Conservation (phyloP, 352 stramenopile genomes). For the Pythium aristosporum region DNA sequence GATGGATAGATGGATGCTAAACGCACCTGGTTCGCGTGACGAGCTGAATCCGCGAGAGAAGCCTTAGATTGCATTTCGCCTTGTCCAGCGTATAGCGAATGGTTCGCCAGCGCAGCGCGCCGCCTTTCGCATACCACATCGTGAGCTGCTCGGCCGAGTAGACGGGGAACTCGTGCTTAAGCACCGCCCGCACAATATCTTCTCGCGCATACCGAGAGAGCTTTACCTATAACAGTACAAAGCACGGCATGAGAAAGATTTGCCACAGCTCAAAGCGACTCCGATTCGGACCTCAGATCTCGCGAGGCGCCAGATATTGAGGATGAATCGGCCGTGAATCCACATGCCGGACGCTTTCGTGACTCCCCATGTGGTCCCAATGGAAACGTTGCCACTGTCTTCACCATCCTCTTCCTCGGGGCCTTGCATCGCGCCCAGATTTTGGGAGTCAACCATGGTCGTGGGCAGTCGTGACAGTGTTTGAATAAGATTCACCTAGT, state of each 20-base stretch:
- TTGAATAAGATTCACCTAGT: slow-evolving; percentile 35
- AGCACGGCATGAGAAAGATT: too few relatives aligned
- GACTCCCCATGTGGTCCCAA: slow-evolving; percentile 75
- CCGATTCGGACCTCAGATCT: slow-evolving; percentile 63
- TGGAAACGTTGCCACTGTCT: slow-evolving; percentile 36
- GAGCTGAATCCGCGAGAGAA: slow-evolving; percentile 65
- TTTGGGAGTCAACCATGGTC: slow-evolving; percentile 30
- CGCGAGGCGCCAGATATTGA: slow-evolving; percentile 92
- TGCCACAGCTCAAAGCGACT: too few relatives aligned
- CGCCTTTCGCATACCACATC: slow-evolving; percentile 35
- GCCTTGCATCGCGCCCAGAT: slow-evolving; percentile 20
- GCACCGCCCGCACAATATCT: slow-evolving; percentile 47
- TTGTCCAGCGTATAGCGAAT: slow-evolving; percentile 34
- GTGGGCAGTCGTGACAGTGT: slow-evolving; percentile 31
- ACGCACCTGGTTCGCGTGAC: slow-evolving; percentile 51
- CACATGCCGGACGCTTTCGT: slow-evolving; percentile 86
- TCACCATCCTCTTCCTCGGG: slow-evolving; percentile 29
- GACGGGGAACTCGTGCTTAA: slow-evolving; percentile 43
- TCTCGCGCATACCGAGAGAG: slow-evolving; percentile 57
- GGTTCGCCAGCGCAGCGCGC: slow-evolving; percentile 23
- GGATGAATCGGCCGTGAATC: slow-evolving; percentile 86
- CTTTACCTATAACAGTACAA: slow-evolving; percentile 41
- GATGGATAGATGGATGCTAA: neutral
- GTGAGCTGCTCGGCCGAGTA: slow-evolving; percentile 47
- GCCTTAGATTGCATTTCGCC: slow-evolving; percentile 33